phyloP scores from a whole-genome alignment of 2,329 filamentous ascomycete species.

The Cercospora sp. region DNA sequence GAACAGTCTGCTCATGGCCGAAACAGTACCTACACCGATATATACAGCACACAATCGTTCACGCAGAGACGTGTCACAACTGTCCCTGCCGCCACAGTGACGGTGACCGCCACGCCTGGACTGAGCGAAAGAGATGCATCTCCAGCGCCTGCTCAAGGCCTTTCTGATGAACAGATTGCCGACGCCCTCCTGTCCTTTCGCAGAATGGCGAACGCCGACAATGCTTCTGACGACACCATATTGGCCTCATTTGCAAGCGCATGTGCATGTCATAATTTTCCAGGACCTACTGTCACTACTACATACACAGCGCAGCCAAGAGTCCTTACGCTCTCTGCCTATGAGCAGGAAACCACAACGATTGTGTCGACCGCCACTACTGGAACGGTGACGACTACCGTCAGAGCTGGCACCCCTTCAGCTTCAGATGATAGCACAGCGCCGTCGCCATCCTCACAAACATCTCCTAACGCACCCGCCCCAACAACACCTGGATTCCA shows the following conservation, averaged over 20 bases:
- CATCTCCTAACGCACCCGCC: slow-evolving; percentile 18
- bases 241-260: slow-evolving; percentile 37
- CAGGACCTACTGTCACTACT: slow-evolving; percentile 29
- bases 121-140: slow-evolving; percentile 27
- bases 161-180: background rate
- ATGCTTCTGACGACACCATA: slow-evolving; percentile 21
- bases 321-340: slow-evolving; percentile 26
- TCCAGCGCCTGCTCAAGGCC: slow-evolving; percentile 18
- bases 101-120: slow-evolving; percentile 19
- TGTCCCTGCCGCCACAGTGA: slow-evolving; percentile 32
- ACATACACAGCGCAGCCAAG: slow-evolving; percentile 33
- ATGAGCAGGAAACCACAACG: slow-evolving; percentile 27
- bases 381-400: slow-evolving; percentile 28
- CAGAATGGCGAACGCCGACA: slow-evolving; percentile 17
- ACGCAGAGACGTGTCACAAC: slow-evolving; percentile 25
- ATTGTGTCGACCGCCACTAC: slow-evolving; percentile 13
- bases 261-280: slow-evolving; percentile 35
- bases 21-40: slow-evolving; percentile 24
- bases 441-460: slow-evolving; percentile 5
- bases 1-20: slow-evolving; percentile 1
- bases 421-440: slow-evolving; percentile 21
- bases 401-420: slow-evolving; percentile 20
- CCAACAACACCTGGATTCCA: slow-evolving; percentile 35
- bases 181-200: slow-evolving; percentile 28
- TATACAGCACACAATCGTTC: slow-evolving; percentile 26